Base-by-base conservation (phyloP, 2,329 filamentous ascomycete species). In the Aspergillus melleus region DNA sequence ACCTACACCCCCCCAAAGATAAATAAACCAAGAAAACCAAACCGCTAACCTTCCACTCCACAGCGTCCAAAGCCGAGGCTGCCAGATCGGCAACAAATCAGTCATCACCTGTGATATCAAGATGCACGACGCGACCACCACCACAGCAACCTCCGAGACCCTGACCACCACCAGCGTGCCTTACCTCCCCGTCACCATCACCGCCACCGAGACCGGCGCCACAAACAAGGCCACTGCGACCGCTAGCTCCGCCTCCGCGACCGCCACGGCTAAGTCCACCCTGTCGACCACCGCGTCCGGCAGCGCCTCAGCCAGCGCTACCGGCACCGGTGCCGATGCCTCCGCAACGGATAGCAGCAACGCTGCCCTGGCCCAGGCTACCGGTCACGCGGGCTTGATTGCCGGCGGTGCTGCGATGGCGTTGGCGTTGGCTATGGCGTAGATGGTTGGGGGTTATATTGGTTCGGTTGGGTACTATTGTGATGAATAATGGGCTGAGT, bases 351-450 rank as follows among this genome's bases (percentile, higher is more conserved):
- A 53, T 26, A 60, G 58, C 20, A 60, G 60, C 47, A 72, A 70
- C 50, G 68, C 66, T 39, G 71, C 69, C 26, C 29, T 64, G 46
- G 60, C 62, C 19, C 59, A 66, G 49, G 54, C 66, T 30, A 64
- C 64, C 10, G 60, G 60, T 4, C 22, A 55, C 61, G 63, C 47
- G 58, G 61, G 61, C 52, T 72, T 68, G 71, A 59, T 69, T 26
- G 61, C 68, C 8, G 65, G 67, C 26, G 71, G 69, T 51, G 70
- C 69, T 16, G 68, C 62, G 16, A 49, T 70, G 63, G 68, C 65
- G 11, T 29, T 74, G 44, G 65, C 63, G 47, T 59, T 68, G 58
- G 71, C 66, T 57, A 64, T 74, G 53, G 68, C 58, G 29, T 51
- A 30, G 49, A 51, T 4, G n/a, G 10, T 22, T 47, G 20, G 10